Base-by-base conservation (phyloP, 441 rosid genomes). In the Populus hybrid region DNA sequence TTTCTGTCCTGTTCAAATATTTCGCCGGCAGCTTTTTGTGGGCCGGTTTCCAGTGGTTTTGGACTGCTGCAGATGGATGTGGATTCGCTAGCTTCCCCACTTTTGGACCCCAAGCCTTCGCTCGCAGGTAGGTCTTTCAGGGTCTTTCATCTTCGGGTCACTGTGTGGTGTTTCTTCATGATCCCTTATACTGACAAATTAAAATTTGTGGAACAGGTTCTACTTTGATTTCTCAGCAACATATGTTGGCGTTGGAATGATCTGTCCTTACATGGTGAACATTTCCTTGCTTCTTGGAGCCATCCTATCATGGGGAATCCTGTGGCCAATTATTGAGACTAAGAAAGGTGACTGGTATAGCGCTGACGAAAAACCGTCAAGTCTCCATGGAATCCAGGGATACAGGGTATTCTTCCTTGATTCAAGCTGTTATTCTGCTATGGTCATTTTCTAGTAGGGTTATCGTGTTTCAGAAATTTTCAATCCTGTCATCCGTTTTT, bases 41-140 rank as follows among this genome's bases (percentile, higher is more conserved):
- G 87, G 97, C 94, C 38, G 87, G 83, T 75, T 94, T 94, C 85
- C 98, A 94, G 80, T 94, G 98, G 98, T 94, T 94, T 79, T 94
- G 77, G 63, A 78, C 90, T 4, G 90, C 82, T 10, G 88, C 83
- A 0, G 98, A 90, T 67, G 87, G 75, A 19, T 94, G 98, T 69
- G 98, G 98, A 68, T 92, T 94, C 80, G 18, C 69, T 38, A 89
- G 76, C 70, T 91, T 94, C 83, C 98, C 98, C 2, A 91, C 95
- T 30, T 91, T 94, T 53, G 97, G 98, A 36, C 88, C 91, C 50
- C 63, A 81, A 86, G 98, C 98, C 57, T 89, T 19, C 70, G 74
- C 79, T 7, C 81, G 87, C 4, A 91, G 72, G 98, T 88, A 81
- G 77, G 76, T 79, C 19, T 16, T 50, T 50, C 19, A 50, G 19